Evolutionary conservation across 1,284 basidiomycete genomes (phyloP), one percentile per base, ranked within the genome.

Genomic region (Rhodotorula mucilaginosa): DNA sequence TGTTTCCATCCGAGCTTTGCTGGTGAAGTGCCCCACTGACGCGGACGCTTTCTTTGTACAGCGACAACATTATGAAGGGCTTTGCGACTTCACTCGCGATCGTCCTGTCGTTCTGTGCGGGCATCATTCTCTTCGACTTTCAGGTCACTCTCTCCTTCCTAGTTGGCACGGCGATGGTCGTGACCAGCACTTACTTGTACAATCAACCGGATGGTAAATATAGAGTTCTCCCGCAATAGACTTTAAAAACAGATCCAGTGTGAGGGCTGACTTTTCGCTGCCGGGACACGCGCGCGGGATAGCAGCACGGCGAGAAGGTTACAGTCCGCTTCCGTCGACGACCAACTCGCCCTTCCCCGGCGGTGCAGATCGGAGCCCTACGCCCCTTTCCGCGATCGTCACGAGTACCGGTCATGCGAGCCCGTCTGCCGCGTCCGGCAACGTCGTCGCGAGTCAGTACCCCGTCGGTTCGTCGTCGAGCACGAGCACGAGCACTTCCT

Each of bases 1-100:
- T 78, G 18, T 2, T 19, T 47, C 10, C 3, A 26, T 26, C 46
- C n/a, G 26, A 13, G 13, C 6, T 13, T 48, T 58, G 5, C 21
- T 18, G n/a, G n/a, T 18, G 15, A n/a, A 39, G 8, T 3, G 13
- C 15, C 18, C 23, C 6, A 21, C 26, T 59, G 21, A 49, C 39
- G 19, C 15, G 34, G 26, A 52, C n/a, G 2, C 46, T 34, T 44
- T 59, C 57, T 58, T 44, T 61, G 64, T 10, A 59, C 68, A 52
- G 71, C 64, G 90, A 92, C 82, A 93, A 93, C 82, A 93, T 92
- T 77, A 85, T 91, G 80, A 95, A 96, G 81, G 81, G 95, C 51
- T 97, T 97, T 79, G 95, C 95, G 19, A 96, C 94, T 7, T 92
- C 89, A 75, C 84, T 97, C 74, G 90, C 90, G 80, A 97, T 97